Percentiles rank a stretch among this genome's conserved stretches.
Conservation (phyloP, 805 yeast species). For the Lipomyces lipofer region DNA sequence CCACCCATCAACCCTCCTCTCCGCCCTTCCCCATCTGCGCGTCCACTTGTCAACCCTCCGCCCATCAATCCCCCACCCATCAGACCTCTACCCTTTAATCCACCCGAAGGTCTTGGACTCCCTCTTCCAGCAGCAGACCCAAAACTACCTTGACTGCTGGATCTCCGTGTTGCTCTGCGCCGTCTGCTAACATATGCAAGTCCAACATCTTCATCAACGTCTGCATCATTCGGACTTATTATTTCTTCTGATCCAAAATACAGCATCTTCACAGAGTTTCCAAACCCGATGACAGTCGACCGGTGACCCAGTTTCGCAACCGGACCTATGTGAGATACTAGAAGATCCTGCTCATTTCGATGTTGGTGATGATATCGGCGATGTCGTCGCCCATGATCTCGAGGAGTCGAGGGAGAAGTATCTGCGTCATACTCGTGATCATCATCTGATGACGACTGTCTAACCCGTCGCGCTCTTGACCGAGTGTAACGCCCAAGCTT, state of each 20-base stretch:
- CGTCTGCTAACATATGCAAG: slow-evolving; percentile 26
- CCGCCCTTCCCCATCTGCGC: slow-evolving; percentile 8
- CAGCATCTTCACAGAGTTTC: slow-evolving; percentile 67
- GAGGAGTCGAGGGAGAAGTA: not conserved
- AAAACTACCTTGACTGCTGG: slow-evolving; percentile 22
- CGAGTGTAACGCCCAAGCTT: slow-evolving; percentile 5
- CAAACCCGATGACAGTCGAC: slow-evolving; percentile 72
- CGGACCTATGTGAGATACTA: slow-evolving; percentile 60
- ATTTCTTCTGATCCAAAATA: slow-evolving; percentile 76
- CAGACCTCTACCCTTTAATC: slow-evolving; percentile 17
- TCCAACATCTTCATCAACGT: slow-evolving; percentile 38
- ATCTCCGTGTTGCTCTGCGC: slow-evolving; percentile 21
- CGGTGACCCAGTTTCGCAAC: slow-evolving; percentile 74
- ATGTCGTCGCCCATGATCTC: not conserved
- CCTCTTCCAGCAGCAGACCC: slow-evolving; percentile 6
- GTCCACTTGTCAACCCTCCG: slow-evolving; percentile 8
- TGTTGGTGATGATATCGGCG: slow-evolving; percentile 3
- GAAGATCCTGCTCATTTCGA: slow-evolving; percentile 21
- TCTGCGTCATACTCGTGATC: slow-evolving; percentile 7
- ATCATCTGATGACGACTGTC: slow-evolving; percentile 16
- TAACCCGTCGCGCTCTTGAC: slow-evolving; percentile 5
- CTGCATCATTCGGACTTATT: slow-evolving; percentile 54
- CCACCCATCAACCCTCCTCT: slow-evolving; percentile 26
- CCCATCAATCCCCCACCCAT: slow-evolving; percentile 20
- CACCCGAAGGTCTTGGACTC: slow-evolving; percentile 1